Evolutionary conservation across 2,329 filamentous ascomycete species (phyloP).

Genomic region (Gremmenia infestans): DNA sequence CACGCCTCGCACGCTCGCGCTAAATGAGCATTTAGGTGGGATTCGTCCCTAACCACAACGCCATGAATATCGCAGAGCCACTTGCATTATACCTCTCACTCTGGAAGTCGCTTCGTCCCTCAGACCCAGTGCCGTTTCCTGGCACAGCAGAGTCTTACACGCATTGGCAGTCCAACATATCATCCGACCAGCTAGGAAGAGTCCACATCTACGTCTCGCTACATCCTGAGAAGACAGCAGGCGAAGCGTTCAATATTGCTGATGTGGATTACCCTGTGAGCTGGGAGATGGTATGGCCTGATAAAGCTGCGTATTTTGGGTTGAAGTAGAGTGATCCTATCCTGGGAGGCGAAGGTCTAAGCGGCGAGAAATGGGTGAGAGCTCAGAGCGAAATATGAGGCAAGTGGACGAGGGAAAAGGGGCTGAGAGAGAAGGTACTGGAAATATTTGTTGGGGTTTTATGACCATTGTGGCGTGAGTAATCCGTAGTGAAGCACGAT

Average conservation of each 20-base stretch:
- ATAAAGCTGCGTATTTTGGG: slow-evolving; percentile 21
- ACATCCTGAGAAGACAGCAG: slow-evolving; percentile 13
- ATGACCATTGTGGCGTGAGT: slow-evolving; percentile 6
- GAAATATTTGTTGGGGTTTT: slow-evolving; percentile 4
- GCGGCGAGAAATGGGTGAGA: not conserved
- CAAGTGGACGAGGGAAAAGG: slow-evolving; percentile 1
- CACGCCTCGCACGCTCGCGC: slow-evolving; percentile 3
- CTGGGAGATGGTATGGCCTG: slow-evolving; percentile 22
- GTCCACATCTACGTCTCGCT: slow-evolving; percentile 28
- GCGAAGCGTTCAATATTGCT: slow-evolving; percentile 26
- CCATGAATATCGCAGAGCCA: slow-evolving; percentile 38
- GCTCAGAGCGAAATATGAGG: slow-evolving; percentile 1
- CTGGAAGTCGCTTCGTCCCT: slow-evolving; percentile 32
- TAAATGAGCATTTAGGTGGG: slow-evolving; percentile 19
- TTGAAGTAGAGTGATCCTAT: slow-evolving; percentile 15
- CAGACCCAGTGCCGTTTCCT: slow-evolving; percentile 15
- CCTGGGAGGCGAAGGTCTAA: not conserved
- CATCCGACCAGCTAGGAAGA: slow-evolving; percentile 25
- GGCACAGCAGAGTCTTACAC: not conserved
- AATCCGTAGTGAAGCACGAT: no score
- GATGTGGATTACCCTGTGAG: slow-evolving; percentile 17
- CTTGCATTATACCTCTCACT: slow-evolving; percentile 35
- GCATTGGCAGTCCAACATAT: slow-evolving; percentile 32
- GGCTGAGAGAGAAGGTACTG: slow-evolving; percentile 3
- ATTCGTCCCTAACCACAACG: slow-evolving; percentile 39